phyloP scores from a whole-genome alignment of 2,329 filamentous ascomycete genomes.

The Aschersonia sp. region DNA sequence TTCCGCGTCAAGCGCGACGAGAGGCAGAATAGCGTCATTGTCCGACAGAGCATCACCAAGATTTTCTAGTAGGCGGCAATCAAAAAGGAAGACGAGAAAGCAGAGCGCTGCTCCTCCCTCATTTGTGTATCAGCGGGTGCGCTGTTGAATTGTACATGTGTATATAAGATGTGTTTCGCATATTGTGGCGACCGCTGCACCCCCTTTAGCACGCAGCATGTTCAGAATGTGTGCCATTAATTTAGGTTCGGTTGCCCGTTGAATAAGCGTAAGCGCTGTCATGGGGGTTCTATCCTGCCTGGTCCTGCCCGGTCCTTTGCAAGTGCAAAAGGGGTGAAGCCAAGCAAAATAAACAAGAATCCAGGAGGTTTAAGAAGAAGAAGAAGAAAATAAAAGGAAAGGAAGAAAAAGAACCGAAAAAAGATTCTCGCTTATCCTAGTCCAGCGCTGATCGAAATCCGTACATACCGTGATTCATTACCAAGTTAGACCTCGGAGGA shows the following conservation, averaged over 20 bases:
- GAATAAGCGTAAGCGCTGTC: too few species aligned
- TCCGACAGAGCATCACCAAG: constrained; percentile 47
- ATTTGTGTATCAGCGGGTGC: background rate
- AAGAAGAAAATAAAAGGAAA: too few species aligned
- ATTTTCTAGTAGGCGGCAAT: constrained; percentile 16
- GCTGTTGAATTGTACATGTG: background rate
- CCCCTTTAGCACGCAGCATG: too few species aligned
- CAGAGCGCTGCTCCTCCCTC: background rate
- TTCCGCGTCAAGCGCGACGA: constrained; percentile 74
- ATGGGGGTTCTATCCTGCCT: background rate
- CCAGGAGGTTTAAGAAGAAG: background rate
- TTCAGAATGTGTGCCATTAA: too few species aligned
- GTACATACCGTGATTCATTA: too few species aligned
- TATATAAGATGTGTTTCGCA: background rate
- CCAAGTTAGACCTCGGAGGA: too few species aligned
- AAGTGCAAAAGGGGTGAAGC: background rate
- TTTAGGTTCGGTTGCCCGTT: too few species aligned
- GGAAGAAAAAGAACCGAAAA: too few species aligned
- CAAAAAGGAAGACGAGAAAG: background rate
- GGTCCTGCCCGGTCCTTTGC: too few species aligned
- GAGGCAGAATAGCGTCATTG: constrained; percentile 77
- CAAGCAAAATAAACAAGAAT: background rate
- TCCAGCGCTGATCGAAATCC: too few species aligned
- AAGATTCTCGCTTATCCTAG: too few species aligned
- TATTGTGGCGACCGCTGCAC: background rate